These are phyloP conservation scores for Sporothrix sp. DNA, from an alignment of 2,329 filamentous ascomycete species.

Conservation along the genomic window DNA sequence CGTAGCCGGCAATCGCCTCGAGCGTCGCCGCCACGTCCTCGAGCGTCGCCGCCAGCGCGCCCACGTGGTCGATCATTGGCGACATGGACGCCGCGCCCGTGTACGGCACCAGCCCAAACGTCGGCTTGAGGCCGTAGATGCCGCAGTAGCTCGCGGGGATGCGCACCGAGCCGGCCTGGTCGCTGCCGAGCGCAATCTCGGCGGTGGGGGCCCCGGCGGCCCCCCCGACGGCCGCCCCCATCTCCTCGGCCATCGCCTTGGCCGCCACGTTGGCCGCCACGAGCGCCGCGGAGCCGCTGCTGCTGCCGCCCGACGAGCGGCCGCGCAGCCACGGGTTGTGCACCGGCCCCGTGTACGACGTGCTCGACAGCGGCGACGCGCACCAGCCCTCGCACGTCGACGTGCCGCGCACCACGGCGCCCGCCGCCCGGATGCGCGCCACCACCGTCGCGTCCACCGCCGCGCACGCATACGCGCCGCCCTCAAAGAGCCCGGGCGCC, in stretches of 20 bases:
- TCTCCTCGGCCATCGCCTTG: too few relatives aligned
- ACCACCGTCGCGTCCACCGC: slow-evolving; percentile 42
- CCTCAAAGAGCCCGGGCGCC: slow-evolving; percentile 29
- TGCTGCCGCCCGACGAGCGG: slow-evolving; percentile 70
- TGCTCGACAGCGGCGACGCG: slow-evolving; percentile 48
- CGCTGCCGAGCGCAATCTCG: slow-evolving; percentile 45
- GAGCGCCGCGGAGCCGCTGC: slow-evolving; percentile 53
- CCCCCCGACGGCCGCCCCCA: too few relatives aligned
- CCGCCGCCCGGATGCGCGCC: slow-evolving; percentile 41
- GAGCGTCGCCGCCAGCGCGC: slow-evolving; percentile 34
- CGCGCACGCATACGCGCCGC: slow-evolving; percentile 51
- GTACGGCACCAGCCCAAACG: slow-evolving; percentile 39
- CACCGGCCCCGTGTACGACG: slow-evolving; percentile 63
- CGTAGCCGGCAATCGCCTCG: slow-evolving; percentile 33
- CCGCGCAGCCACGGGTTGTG: slow-evolving; percentile 60
- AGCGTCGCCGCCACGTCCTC: slow-evolving; percentile 34
- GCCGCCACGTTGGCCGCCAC: slow-evolving; percentile 19
- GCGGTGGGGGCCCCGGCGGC: neutral
- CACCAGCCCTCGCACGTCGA: slow-evolving; percentile 60
- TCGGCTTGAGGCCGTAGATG: slow-evolving; percentile 37
- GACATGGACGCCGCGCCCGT: slow-evolving; percentile 35
- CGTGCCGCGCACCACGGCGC: slow-evolving; percentile 60
- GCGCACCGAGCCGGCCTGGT: slow-evolving; percentile 65
- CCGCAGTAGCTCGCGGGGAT: slow-evolving; percentile 39
- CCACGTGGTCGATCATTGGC: slow-evolving; percentile 35